Percentiles rank a stretch among this genome's conserved stretches.
Conservation (phyloP, 139 green algal species). For the Chloropicon primus region DNA sequence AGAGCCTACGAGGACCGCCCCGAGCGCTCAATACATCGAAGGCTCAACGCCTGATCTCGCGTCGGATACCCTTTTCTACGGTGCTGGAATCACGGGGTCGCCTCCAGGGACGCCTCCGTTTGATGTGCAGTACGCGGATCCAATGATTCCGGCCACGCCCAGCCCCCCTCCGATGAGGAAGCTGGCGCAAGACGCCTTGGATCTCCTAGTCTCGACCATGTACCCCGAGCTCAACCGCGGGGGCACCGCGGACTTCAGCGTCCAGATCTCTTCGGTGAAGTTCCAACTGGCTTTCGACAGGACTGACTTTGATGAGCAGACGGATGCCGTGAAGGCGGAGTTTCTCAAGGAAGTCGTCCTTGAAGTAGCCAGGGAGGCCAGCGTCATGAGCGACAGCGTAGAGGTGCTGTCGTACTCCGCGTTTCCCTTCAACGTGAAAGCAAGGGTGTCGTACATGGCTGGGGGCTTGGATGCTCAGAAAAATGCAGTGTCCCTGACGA, state of each 20-base stretch:
- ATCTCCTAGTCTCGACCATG: background rate
- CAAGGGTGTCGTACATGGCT: background rate
- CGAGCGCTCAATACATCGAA: background rate
- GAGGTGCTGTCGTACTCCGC: background rate
- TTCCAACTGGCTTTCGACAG: background rate
- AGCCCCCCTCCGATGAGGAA: background rate
- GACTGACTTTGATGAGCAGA: background rate
- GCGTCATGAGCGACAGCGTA: background rate
- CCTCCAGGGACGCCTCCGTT: background rate
- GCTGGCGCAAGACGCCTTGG: background rate
- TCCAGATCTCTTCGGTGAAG: background rate
- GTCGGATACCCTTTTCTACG: background rate
- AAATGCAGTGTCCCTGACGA: conserved; percentile 1
- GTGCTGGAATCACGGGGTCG: background rate
- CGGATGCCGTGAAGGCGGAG: background rate
- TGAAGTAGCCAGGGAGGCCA: background rate
- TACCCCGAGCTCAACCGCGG: background rate
- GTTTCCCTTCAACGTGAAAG: conserved; percentile 1
- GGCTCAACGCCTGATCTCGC: background rate
- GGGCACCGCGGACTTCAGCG: too few species aligned
- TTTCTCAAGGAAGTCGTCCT: background rate
- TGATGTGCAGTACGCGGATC: background rate
- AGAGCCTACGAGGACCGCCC: background rate
- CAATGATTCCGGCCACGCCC: background rate
- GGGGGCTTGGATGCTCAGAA: background rate